Base-by-base conservation (phyloP, 139 green algal species). In the Micractinium sp. region DNA sequence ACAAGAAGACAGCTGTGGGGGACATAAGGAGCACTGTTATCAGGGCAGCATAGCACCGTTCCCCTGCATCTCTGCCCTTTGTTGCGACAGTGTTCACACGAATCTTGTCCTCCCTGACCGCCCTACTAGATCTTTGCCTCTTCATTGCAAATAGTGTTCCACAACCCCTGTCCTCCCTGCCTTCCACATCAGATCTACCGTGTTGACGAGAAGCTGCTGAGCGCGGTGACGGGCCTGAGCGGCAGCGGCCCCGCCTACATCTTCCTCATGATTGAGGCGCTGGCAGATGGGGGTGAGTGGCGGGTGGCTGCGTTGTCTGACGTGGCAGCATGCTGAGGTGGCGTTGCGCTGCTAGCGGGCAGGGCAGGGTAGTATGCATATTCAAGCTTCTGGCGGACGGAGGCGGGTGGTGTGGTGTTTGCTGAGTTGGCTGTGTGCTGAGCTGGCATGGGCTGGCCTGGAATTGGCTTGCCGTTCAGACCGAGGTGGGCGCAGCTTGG, bases 261-360 rank as follows among this genome's bases (percentile, higher is more conserved):
- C 20, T 99, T 98, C 92, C 87, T 99, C 12, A 92, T 97, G 75
- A 99, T 99, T n/a, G 98, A 99, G 94, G 98, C 97, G 15, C 91
- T 99, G 82, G 94, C 97, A 1, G 98, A 99, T 90, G 83, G 83
- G 33, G 83, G 83, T 87, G 83, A 36, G 82, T 22, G 63, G 63
- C 69, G 31, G 69, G 20, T 33, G 27, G 69, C 27, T 76, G 67
- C 67, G 67, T 31, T 13, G 27, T 73, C 69, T 33, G 69, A 35
- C 29, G 69, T 38, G 69, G 20, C 27, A 76, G 69, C 69, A 35
- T 16, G 29, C 69, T 23, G 27, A 33, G 13, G 69, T 73, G 63
- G 23, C 63, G 3, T 5, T 29, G 20, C 3, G 63, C 23, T 73
- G 63, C 63, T 56, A 56, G 47, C 9, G 7, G 47, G 47, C 47